Conservation (phyloP, 2,329 filamentous ascomycete species). For the Elsinoe arachidis region DNA sequence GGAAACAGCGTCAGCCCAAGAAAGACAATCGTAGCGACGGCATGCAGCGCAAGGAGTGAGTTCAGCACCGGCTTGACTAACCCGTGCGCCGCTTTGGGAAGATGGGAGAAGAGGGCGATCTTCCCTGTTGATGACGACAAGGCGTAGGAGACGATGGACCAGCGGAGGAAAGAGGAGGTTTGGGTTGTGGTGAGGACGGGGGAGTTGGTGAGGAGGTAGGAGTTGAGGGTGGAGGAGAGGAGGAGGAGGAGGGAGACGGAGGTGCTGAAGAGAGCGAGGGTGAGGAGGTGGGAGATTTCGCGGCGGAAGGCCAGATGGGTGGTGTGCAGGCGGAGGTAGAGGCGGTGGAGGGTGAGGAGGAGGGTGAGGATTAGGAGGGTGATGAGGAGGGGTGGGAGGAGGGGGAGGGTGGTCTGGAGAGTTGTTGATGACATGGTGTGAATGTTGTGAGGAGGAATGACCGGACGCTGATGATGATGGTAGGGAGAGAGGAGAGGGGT, state of each 20-base stretch:
- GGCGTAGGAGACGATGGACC: not conserved
- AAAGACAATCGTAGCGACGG: conserved; percentile 4
- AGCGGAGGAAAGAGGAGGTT: not conserved
- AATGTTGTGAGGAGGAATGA: not conserved
- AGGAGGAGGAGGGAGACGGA: not conserved
- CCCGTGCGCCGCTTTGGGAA: not conserved
- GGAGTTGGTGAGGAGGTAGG: not conserved
- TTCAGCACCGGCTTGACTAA: not conserved
- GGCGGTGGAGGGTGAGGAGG: conserved; percentile 1
- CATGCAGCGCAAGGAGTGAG: not conserved
- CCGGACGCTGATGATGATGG: not conserved
- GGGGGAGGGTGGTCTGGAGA: not conserved
- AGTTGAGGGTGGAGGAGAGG: not conserved
- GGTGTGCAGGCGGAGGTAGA: conserved; percentile 5
- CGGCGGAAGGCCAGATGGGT: not conserved
- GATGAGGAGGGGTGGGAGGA: not conserved
- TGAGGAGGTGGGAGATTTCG: not conserved
- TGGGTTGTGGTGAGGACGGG: not conserved
- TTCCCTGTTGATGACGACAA: not conserved
- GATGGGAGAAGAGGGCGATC: not conserved
- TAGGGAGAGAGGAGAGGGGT: not conserved
- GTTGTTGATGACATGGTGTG: not conserved
- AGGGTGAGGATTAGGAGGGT: not conserved
- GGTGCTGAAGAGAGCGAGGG: not conserved
- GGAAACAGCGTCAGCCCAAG: conserved; percentile 8